Evolutionary conservation across 1,284 basidiomycete species (phyloP), one percentile per base, ranked within the genome.

Genomic region (Malassezia restricta): DNA sequence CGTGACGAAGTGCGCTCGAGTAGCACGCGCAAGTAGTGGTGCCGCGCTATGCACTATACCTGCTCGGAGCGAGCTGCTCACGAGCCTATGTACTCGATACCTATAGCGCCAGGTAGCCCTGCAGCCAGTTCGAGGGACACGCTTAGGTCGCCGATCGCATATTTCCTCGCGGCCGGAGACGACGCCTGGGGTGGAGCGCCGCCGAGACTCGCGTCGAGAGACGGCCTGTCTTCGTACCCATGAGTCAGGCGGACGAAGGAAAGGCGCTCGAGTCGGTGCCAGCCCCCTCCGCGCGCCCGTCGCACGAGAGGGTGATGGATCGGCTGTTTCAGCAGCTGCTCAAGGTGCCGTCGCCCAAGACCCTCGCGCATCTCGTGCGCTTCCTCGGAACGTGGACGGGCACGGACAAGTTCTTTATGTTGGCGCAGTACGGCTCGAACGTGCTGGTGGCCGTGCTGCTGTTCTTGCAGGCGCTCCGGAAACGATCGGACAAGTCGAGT

Each of bases 341-440:
- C 47, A 51, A 66, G 43, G 59, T 71, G 17, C 56, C 62, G 17
- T 63, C 62, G 24, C 63, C 56, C 12, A 43, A 48, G 24, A 59
- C 59, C 32, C 62, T 73, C 30, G 64, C 68, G 35, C 68, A 71
- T 48, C 46, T 63, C 33, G 63, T 69, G n/a, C 66, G 70, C 29
- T 73, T 68, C 44, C 61, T 73, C 27, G 58, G 61, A 15, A 68
- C 70, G 14, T 73, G 70, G 70, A 63, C 57, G 29, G 70, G 70
- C 11, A 65, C 66, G 4, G 70, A 73, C 51, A 73, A 73, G 59
- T 54, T 51, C 4, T 58, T 73, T 28, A 73, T 73, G 70, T 48
- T 71, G 17, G 67, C 64, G 4, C 70, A 73, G 43, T 73, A 73
- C 52, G 55, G 57, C 6, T 58, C 58, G 43, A 68, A 70, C 43